Evolutionary conservation across 139 green algal species (phyloP).

Genomic region (Tetradesmus obliquus): DNA sequence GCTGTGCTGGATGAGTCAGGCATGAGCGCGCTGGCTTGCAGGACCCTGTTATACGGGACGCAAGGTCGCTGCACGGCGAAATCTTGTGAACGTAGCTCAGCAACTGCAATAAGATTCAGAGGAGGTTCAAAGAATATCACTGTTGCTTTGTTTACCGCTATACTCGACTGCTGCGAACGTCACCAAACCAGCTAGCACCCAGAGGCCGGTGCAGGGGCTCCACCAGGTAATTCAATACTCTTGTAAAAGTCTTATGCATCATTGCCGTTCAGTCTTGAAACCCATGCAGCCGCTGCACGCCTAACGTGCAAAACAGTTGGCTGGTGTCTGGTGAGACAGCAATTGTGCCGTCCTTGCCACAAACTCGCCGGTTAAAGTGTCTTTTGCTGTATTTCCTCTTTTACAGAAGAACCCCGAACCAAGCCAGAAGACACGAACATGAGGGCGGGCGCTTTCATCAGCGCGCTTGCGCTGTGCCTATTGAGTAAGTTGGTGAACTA

Average conservation of each 20-base stretch:
- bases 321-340: not conserved
- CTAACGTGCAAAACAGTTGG: not conserved
- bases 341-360: not conserved
- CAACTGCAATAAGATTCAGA: not conserved
- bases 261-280: too few species aligned
- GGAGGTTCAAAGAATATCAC: too few species aligned
- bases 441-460: not conserved
- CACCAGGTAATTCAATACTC: not conserved
- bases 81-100: not conserved
- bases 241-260: too few species aligned
- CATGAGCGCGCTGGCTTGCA: not conserved
- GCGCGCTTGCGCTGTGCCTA: constrained; percentile 24
- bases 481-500: not conserved
- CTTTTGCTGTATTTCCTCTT: too few species aligned
- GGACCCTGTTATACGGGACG: not conserved
- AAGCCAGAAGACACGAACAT: not conserved
- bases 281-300: not conserved
- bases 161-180: not conserved
- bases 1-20: not conserved
- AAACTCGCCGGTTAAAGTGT: not conserved
- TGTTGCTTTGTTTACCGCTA: too few species aligned
- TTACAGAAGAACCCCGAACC: too few species aligned
- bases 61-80: not conserved
- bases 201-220: not conserved
- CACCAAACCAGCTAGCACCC: not conserved